Conservation (phyloP, 2,329 filamentous ascomycete genomes). For the Penicillium vulpinum region DNA sequence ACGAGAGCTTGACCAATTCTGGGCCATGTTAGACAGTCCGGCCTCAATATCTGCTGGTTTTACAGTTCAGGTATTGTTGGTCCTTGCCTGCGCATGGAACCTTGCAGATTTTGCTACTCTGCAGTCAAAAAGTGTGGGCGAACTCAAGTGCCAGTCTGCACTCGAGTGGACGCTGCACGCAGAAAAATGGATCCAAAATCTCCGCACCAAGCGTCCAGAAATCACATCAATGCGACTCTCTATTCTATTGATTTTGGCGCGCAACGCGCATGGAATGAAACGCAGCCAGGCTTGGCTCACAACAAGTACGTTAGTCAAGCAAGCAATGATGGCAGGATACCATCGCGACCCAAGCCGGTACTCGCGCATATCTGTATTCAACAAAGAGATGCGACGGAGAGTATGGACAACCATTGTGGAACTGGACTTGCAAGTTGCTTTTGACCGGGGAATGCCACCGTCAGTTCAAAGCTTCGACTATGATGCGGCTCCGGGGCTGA, state of each 20-base stretch:
- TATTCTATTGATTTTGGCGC: constrained; percentile 53
- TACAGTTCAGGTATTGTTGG: constrained; percentile 39
- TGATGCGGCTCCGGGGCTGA: constrained; percentile 51
- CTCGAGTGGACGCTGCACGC: constrained; percentile 83
- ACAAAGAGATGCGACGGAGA: constrained; percentile 52
- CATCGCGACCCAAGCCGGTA: constrained; percentile 45
- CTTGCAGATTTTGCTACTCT: constrained; percentile 32
- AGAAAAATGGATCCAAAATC: constrained; percentile 81
- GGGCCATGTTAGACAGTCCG: constrained; percentile 30
- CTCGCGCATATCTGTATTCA: constrained; percentile 39
- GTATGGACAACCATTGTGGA: constrained; percentile 60
- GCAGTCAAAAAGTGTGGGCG: constrained; percentile 29
- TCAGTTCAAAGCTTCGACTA: constrained; percentile 46
- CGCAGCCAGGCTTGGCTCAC: constrained; percentile 56
- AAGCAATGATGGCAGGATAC: constrained; percentile 55
- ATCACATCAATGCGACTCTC: constrained; percentile 53
- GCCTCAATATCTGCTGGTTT: constrained; percentile 33
- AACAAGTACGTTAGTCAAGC: constrained; percentile 52
- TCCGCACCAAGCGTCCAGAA: constrained; percentile 59
- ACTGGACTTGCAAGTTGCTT: constrained; percentile 56
- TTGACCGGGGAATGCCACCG: constrained; percentile 58
- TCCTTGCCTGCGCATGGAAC: constrained; percentile 43
- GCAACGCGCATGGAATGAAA: constrained; percentile 53
- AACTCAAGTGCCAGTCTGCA: constrained; percentile 34
- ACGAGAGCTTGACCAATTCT: constrained; percentile 40